phyloP scores from a whole-genome alignment of 257 asterid genomes.

The Leptodermis oblonga region DNA sequence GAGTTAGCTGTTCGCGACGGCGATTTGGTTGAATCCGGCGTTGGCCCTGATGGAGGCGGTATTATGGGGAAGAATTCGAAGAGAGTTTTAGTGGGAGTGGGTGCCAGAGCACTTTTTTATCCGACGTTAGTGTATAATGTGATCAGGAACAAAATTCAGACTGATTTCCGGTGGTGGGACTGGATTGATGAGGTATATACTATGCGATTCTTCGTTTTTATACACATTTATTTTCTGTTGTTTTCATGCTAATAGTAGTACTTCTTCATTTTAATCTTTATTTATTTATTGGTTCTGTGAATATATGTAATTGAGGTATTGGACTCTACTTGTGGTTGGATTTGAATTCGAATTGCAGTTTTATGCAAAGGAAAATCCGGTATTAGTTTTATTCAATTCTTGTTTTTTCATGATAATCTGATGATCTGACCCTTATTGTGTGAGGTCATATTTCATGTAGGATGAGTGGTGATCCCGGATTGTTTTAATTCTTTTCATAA shows the following conservation, averaged over 20 bases:
- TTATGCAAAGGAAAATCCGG: background rate
- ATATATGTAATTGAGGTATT: background rate
- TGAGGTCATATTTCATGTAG: background rate
- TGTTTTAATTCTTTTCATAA: background rate
- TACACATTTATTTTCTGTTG: background rate
- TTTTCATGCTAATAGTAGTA: background rate
- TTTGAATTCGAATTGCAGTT: background rate
- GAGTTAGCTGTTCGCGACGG: conserved; percentile 12
- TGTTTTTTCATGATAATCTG: background rate
- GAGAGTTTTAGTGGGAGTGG: conserved; percentile 44
- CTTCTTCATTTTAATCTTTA: background rate
- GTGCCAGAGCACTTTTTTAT: conserved; percentile 49
- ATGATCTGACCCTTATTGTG: background rate
- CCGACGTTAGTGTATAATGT: conserved; percentile 56
- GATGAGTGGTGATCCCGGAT: too few relatives aligned
- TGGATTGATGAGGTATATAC: conserved; percentile 58
- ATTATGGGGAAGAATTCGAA: conserved; percentile 30
- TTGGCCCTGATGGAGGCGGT: conserved; percentile 9
- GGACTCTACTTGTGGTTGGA: background rate
- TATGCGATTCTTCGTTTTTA: background rate
- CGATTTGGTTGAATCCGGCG: conserved; percentile 7
- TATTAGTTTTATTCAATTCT: background rate
- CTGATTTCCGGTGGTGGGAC: conserved; percentile 62
- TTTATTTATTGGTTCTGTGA: background rate
- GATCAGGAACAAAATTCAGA: conserved; percentile 47